Conservation (phyloP, 169 alveolate genomes). For the Prorocentrum cordatum region DNA sequence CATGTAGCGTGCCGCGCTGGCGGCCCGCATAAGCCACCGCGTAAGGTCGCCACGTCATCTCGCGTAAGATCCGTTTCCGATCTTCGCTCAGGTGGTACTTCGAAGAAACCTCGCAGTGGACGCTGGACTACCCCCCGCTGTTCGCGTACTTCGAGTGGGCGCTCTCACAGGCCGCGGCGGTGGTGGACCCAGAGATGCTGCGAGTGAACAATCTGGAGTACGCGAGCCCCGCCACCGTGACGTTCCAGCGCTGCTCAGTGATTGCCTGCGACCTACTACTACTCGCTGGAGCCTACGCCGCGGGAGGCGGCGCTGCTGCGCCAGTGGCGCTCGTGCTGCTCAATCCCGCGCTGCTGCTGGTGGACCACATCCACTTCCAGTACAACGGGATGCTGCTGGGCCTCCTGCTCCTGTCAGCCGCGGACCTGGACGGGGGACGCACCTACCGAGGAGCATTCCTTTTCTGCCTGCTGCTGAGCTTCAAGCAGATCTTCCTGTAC, state of each 20-base stretch:
- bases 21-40: too few relatives aligned
- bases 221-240: constrained; percentile 66
- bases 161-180: constrained; percentile 70
- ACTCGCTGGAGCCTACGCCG: not conserved
- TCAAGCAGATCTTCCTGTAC: constrained; percentile 73
- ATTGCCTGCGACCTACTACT: not conserved
- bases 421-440: not conserved
- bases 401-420: constrained; percentile 71
- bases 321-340: constrained; percentile 6
- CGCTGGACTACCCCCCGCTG: constrained; percentile 83
- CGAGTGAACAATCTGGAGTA: constrained; percentile 56
- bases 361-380: constrained; percentile 76
- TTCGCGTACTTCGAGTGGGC: constrained; percentile 82
- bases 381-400: constrained; percentile 78
- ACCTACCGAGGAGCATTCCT: constrained; percentile 26
- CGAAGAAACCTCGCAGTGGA: constrained; percentile 77
- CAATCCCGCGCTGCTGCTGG: constrained; percentile 77
- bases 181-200: not conserved
- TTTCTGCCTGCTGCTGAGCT: constrained; percentile 16
- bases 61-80: not conserved
- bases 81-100: constrained; percentile 17
- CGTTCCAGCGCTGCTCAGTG: not conserved
- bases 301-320: not conserved
- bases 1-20: too few relatives aligned
- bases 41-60: too few relatives aligned